These are phyloP conservation scores for Penicillium sp. DNA, from an alignment of 2,329 filamentous ascomycete genomes.

Conservation along the genomic window DNA sequence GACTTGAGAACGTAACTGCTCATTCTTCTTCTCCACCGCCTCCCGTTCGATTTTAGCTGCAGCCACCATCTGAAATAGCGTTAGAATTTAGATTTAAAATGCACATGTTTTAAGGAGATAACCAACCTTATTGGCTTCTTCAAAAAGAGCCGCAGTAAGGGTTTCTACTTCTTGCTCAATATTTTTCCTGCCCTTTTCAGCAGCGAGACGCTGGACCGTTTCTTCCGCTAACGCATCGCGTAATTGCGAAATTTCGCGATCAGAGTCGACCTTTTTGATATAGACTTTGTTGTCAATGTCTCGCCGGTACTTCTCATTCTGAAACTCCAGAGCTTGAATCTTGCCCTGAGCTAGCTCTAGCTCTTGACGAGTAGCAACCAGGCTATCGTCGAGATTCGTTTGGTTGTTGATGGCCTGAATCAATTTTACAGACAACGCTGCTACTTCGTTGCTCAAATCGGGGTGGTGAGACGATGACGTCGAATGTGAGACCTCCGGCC, in stretches of 20 bases:
- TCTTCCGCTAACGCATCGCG: conserved; percentile 56
- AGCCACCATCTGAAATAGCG: conserved; percentile 65
- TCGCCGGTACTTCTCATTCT: conserved; percentile 60
- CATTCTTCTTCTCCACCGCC: conserved; percentile 69
- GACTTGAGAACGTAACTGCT: conserved; percentile 75
- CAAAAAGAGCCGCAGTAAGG: conserved; percentile 84
- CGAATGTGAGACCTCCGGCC: conserved; percentile 30
- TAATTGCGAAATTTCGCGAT: conserved; percentile 59
- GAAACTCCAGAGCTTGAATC: conserved; percentile 59
- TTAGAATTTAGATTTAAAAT: conserved; percentile 9
- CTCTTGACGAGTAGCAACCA: conserved; percentile 74
- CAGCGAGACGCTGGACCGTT: conserved; percentile 53
- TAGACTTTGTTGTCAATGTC: conserved; percentile 65
- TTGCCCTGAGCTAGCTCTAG: conserved; percentile 62
- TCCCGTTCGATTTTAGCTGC: conserved; percentile 79
- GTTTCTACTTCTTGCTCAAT: conserved; percentile 90
- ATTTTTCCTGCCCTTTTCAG: conserved; percentile 70
- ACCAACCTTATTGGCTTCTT: conserved; percentile 79
- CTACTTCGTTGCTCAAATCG: conserved; percentile 66
- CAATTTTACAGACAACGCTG: conserved; percentile 84
- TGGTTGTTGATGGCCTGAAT: conserved; percentile 97
- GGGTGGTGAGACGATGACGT: conserved; percentile 42
- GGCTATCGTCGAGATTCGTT: conserved; percentile 77
- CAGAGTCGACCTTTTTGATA: conserved; percentile 64
- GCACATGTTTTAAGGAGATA: neutral